phyloP scores from a whole-genome alignment of 148 eudicot genomes.

The Rhododendron griersonianum region DNA sequence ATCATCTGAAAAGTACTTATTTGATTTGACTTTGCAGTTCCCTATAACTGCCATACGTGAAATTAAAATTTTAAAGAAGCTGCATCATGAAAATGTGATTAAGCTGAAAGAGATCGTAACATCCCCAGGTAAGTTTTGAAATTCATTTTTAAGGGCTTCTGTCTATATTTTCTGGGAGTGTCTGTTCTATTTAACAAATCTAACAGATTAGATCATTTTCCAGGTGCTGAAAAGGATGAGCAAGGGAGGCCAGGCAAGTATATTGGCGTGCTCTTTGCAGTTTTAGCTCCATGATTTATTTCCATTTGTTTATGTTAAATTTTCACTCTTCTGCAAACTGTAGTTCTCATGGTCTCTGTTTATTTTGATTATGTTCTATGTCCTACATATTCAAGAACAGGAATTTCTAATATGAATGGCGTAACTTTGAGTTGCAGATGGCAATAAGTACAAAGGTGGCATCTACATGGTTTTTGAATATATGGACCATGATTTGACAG shows the following conservation, averaged over 20 bases:
- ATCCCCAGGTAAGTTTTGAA: slow-evolving; percentile 38
- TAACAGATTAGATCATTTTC: background rate
- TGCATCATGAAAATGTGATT: slow-evolving; percentile 46
- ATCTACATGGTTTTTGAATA: slow-evolving; percentile 66
- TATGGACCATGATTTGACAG: slow-evolving; percentile 70
- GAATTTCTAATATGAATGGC: background rate
- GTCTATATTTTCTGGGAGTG: background rate
- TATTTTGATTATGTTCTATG: background rate
- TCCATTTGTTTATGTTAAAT: background rate
- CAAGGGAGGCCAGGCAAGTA: slow-evolving; percentile 22
- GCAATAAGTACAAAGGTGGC: slow-evolving; percentile 45
- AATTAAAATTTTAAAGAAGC: slow-evolving; percentile 38
- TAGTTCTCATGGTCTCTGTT: background rate
- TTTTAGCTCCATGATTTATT: background rate
- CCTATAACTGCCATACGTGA: slow-evolving; percentile 54
- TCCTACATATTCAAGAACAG: background rate
- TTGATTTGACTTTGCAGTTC: slow-evolving; percentile 31
- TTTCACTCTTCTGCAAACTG: background rate
- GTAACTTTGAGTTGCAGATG: slow-evolving; percentile 27
- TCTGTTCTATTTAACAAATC: background rate
- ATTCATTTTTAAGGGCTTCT: background rate
- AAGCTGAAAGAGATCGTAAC: slow-evolving; percentile 51
- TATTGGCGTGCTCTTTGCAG: background rate
- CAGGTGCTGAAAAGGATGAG: slow-evolving; percentile 24
- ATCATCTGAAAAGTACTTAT: background rate